Percentiles rank a stretch among this genome's conserved stretches.
Evolutionary conservation across 2,329 filamentous ascomycete genomes (phyloP).

Genomic region (Lizonia empirigonia): DNA sequence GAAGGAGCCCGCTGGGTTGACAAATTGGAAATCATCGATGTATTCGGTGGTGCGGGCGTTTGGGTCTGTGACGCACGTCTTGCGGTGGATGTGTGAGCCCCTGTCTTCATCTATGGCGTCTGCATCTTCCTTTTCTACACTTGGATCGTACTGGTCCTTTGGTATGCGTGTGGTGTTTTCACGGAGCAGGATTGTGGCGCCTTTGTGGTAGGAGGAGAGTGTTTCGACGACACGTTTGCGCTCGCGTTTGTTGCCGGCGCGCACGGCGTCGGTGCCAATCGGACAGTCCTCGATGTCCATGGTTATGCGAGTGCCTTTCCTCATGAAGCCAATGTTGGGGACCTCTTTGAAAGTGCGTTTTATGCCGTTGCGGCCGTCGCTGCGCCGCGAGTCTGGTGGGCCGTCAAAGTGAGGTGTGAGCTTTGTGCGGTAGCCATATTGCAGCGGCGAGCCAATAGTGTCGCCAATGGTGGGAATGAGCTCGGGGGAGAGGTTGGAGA

Average conservation of each 20-base stretch:
- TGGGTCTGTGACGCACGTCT: conserved; percentile 86
- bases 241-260: conserved; percentile 78
- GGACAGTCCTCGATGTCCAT: conserved; percentile 98
- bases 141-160: conserved; percentile 48
- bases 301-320: conserved; percentile 78
- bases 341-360: conserved; percentile 65
- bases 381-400: conserved; percentile 60
- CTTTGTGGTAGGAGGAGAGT: conserved; percentile 73
- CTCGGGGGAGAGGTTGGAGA: conserved; percentile 79
- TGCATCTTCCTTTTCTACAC: conserved; percentile 37
- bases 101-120: conserved; percentile 60
- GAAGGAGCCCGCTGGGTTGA: conserved; percentile 90
- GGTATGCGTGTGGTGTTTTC: conserved; percentile 77
- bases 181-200: conserved; percentile 86
- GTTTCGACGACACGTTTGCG: conserved; percentile 75
- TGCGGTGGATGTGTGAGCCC: conserved; percentile 73
- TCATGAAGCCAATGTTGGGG: conserved; percentile 88
- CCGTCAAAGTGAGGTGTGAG: conserved; percentile 95
- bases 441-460: conserved; percentile 86
- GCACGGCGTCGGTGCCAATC: conserved; percentile 86
- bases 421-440: conserved; percentile 96
- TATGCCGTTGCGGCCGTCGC: conserved; percentile 57
- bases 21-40: conserved; percentile 81
- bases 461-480: conserved; percentile 77
- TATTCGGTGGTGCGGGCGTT: conserved; percentile 87